Percentiles rank a stretch among this genome's conserved stretches.
Conservation (phyloP, 208 protist species). For the Angomonas ambiguus region DNA sequence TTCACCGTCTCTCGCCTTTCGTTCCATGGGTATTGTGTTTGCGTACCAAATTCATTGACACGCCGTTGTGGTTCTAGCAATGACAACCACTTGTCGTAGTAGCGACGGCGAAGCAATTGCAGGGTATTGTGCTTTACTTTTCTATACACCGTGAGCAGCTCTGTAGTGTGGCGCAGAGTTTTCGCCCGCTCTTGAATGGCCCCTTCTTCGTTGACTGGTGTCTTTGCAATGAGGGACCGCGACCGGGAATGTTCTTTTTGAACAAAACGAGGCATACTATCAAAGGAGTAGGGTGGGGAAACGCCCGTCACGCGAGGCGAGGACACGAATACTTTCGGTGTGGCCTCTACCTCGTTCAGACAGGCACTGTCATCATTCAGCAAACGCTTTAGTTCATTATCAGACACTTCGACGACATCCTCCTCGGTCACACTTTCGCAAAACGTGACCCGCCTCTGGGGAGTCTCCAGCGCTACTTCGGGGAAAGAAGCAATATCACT, state of each 20-base stretch:
- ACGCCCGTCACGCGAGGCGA: too few relatives aligned
- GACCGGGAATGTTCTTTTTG: neutral
- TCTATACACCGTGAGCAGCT: slow-evolving; percentile 27
- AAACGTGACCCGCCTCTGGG: neutral
- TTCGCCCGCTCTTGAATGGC: neutral
- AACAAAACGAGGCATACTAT: neutral
- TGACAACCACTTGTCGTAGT: slow-evolving; percentile 41
- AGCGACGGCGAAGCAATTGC: slow-evolving; percentile 35
- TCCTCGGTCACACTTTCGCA: neutral
- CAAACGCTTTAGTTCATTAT: neutral
- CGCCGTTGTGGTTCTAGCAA: neutral
- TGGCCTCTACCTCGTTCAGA: too few relatives aligned
- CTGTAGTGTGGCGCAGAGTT: neutral
- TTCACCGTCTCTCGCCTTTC: neutral
- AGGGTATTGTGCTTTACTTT: slow-evolving; percentile 31
- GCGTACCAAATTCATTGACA: neutral
- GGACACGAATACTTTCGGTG: too few relatives aligned
- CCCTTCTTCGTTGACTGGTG: neutral
- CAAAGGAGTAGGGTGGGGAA: neutral
- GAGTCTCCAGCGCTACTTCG: neutral
- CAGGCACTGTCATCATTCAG: neutral
- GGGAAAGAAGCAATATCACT: neutral
- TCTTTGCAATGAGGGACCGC: neutral
- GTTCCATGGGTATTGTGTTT: neutral
- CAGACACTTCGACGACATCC: neutral